Evolutionary conservation across 371 early-diverging fungal species (phyloP).

Genomic region (Conidiobolus incongruus): DNA sequence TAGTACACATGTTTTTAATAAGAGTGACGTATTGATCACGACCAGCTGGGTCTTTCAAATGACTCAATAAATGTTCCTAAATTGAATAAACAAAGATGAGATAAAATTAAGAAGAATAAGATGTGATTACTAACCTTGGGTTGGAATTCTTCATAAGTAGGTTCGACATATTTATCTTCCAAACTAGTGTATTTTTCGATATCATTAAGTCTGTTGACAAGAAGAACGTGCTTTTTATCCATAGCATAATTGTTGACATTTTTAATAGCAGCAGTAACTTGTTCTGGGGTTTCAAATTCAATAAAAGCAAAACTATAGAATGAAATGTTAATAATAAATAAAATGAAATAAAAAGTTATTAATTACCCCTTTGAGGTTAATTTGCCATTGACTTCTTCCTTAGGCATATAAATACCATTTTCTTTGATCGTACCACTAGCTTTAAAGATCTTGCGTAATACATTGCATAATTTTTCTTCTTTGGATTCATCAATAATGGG

Average conservation of each 20-base stretch:
- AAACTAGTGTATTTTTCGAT: conserved; percentile 58
- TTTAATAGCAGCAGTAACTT: conserved; percentile 60
- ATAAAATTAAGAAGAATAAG: background rate
- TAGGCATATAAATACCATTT: conserved; percentile 74
- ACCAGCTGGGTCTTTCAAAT: conserved; percentile 65
- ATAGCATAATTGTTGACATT: conserved; percentile 53
- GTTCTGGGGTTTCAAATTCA: conserved; percentile 72
- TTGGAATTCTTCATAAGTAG: conserved; percentile 34
- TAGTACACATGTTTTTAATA: conserved; percentile 54
- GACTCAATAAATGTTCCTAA: conserved; percentile 70
- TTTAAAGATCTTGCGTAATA: conserved; percentile 63
- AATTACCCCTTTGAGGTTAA: conserved; percentile 55
- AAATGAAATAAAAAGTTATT: background rate
- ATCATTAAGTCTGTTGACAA: conserved; percentile 76
- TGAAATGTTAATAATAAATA: background rate
- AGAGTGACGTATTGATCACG: conserved; percentile 86
- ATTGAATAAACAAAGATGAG: background rate
- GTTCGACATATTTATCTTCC: conserved; percentile 48
- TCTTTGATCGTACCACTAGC: conserved; percentile 55
- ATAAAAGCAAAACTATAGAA: conserved; percentile 63
- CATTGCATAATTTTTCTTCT: conserved; percentile 55
- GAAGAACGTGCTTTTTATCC: conserved; percentile 60
- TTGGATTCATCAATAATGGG: conserved; percentile 77
- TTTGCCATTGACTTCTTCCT: conserved; percentile 39
- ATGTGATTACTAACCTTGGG: conserved; percentile 16